Conservation (phyloP, 208 protist species). For the Entamoeba dispar region DNA sequence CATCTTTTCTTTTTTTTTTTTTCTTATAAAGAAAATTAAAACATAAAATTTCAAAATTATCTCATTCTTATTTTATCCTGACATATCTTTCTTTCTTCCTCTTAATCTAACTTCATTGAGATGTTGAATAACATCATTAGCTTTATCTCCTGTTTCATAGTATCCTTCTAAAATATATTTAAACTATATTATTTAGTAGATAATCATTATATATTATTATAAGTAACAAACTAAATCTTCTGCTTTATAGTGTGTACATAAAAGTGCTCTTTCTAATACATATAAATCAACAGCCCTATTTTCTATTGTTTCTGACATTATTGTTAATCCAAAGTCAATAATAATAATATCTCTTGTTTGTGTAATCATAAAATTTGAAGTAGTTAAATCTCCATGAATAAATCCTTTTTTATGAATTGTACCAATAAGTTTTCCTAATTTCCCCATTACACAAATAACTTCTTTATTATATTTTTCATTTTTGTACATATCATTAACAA, state of each 20-base stretch:
- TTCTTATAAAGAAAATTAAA: too few species aligned
- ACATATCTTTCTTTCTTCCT: neutral
- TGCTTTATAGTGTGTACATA: slow-evolving; percentile 63
- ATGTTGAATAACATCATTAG: neutral
- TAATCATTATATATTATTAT: neutral
- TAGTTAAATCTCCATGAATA: slow-evolving; percentile 87
- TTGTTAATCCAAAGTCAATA: slow-evolving; percentile 77
- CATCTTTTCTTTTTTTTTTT: too few species aligned
- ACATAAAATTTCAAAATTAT: neutral
- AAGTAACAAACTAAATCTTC: slow-evolving; percentile 30
- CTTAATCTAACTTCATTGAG: neutral
- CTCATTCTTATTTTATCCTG: neutral
- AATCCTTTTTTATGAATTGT: slow-evolving; percentile 61
- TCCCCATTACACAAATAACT: neutral
- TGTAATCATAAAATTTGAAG: slow-evolving; percentile 60
- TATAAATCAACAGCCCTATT: slow-evolving; percentile 91
- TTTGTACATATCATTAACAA: slow-evolving; percentile 31
- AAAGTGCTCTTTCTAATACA: slow-evolving; percentile 78
- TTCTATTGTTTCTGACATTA: slow-evolving; percentile 53
- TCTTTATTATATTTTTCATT: slow-evolving; percentile 3
- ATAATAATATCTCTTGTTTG: neutral
- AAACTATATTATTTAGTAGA: neutral
- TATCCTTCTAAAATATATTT: neutral
- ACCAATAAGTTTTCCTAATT: slow-evolving; percentile 58
- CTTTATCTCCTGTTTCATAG: neutral